Percentiles rank a stretch among this genome's conserved stretches.
Conservation (phyloP, 495 filamentous ascomycete species). For the Xylaria cubensis region DNA sequence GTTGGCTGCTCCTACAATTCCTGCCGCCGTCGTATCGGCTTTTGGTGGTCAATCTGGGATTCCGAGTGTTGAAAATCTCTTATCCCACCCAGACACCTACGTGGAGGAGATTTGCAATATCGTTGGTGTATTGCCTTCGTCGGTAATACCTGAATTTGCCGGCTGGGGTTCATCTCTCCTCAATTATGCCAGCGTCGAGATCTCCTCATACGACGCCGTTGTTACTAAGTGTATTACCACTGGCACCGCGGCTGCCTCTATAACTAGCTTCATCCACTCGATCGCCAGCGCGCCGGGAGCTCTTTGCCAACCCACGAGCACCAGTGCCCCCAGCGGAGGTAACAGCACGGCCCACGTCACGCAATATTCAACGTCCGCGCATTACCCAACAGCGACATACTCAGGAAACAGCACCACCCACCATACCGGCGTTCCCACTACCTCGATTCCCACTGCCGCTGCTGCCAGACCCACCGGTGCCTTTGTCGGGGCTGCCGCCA, state of each 20-base stretch:
- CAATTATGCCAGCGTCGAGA: background rate
- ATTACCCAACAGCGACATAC: constrained; percentile 10
- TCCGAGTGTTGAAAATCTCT: background rate
- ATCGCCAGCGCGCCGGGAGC: constrained; percentile 1
- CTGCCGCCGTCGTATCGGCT: background rate
- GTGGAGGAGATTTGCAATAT: background rate
- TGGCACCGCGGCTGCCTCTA: background rate
- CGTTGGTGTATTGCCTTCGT: background rate
- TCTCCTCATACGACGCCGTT: constrained; percentile 14
- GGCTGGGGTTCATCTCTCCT: background rate
- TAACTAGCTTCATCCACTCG: constrained; percentile 21
- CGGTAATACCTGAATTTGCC: background rate
- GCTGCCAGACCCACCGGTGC: constrained; percentile 14
- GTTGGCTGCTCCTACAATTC: background rate
- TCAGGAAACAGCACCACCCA: constrained; percentile 12
- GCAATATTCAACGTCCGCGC: background rate
- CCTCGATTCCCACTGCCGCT: constrained; percentile 4
- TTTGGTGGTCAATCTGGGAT: background rate
- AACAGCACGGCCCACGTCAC: constrained; percentile 9
- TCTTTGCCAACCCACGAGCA: constrained; percentile 2
- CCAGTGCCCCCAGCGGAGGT: background rate
- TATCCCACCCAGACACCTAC: background rate
- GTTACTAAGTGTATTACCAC: constrained; percentile 13
- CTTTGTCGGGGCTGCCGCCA: background rate
- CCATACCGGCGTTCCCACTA: background rate